Base-by-base conservation (phyloP, 2,329 filamentous ascomycete species). In the Fusarium avenaceum region DNA sequence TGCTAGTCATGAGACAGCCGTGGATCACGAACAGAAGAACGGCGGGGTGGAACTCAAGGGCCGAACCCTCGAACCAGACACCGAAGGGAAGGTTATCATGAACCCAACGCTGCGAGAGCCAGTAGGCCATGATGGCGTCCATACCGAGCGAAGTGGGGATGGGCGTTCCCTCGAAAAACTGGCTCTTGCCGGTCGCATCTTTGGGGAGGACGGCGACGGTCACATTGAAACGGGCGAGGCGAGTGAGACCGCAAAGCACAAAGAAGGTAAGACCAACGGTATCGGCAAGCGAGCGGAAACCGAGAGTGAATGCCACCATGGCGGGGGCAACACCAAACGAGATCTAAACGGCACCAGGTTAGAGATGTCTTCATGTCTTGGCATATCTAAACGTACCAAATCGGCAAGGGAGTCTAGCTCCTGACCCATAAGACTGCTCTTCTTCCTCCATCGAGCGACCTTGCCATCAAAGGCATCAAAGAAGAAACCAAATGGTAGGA, bases 391-490 rank as follows among this genome's bases (percentile, higher is more conserved):
- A 62, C 87, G 28, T 90, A 97, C 94, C 84, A 99, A 79, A 78
- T 99, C 96, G 56, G 96, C 96, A 47, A 99, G 85, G 8, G 95
- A 98, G 80, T 99, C 96, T 57, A 99, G 84, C 81, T 99, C 96
- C 80, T 97, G 95, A 14, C 96, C 96, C 95, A 99, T 98, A 77
- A 99, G 85, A 74, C 92, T 96, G 75, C 93, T 96, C 90, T 97
- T 99, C 82, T 93, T 91, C 78, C 96, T 89, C 96, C 96, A 98
- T 70, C 96, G 87, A 67, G 96, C 96, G 57, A 99, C 94, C 78
- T 94, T 96, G 76, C 96, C 96, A 79, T 99, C 96, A 86, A 98
- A 93, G 77, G 97, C 96, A 80, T 99, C 96, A 79, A 98, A 98
- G 84, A 98, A 97, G 14, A 98, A 84, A 7, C 94, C 94, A 62